Evolutionary conservation across 441 rosid genomes (phyloP), one percentile per base, ranked within the genome.

Genomic region (Raphanus hybrid): DNA sequence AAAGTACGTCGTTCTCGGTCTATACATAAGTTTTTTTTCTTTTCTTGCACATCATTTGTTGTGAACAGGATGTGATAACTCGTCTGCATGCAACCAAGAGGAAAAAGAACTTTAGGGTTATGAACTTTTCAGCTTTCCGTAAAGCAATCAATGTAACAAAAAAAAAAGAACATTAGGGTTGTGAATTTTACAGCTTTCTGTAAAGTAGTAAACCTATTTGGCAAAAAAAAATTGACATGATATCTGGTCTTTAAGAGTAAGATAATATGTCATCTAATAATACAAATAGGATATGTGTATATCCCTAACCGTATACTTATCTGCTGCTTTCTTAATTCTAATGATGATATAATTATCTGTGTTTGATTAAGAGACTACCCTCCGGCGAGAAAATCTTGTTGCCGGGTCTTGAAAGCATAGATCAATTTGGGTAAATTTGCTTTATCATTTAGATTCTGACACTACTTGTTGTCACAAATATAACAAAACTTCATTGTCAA

Each of bases 381-480:
- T 37, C 41, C 41, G 9, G 41, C 41, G 9, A 37, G 41, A 37
- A 37, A 37, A 8, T 37, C 3, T 37, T 37, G 41, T 37, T 37
- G 2, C 41, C 41, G 41, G 1, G 37, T 34, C 37, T 34, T 34
- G 6, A 34, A 34, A 34, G 37, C 37, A 34, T 34, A 34, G 18
- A 18, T 34, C 37, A 34, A 34, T 34, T 34, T 34, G 37, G 37
- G 37, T 34, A 6, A 7, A 3, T 37, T 37, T 37, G 41, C 41
- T 37, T 37, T 37, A 37, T 37, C 41, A 8, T 37, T 37, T 37
- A 7, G 41, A 37, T 37, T 8, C 48, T 59, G 34, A 72, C 75
- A 48, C 63, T 61, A 72, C 75, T 29, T 72, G 68, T 62, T 62
- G 61, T 62, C 75, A 72, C 75, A 62, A 45, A 72, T 48, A 11